A percentile compares a stretch with the other conserved stretches of the same genome.
These are phyloP conservation scores for Fraxinus pennsylvanica DNA, from an alignment of 257 asterid species.

Conservation along the genomic window DNA sequence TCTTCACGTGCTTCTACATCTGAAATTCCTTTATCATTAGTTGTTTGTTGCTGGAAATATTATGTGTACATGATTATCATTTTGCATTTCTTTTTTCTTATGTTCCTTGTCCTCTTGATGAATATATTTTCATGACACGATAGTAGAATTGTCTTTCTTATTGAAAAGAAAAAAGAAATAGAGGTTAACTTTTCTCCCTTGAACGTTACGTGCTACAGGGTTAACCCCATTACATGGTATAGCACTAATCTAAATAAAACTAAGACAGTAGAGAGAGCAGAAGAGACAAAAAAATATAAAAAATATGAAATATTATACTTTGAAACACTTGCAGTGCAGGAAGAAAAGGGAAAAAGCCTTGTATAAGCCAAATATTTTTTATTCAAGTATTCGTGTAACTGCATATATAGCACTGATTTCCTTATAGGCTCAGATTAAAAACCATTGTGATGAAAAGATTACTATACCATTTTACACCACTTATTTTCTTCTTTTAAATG, in stretches of 20 bases:
- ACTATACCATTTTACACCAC: neutral
- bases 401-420: neutral
- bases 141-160: neutral
- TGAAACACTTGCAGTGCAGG: neutral
- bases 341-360: neutral
- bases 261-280: neutral
- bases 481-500: neutral
- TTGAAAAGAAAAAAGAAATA: neutral
- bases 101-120: neutral
- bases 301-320: neutral
- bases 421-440: neutral
- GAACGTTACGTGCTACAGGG: conserved; percentile 8
- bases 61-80: neutral
- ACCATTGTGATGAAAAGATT: neutral
- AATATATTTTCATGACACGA: neutral
- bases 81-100: neutral
- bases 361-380: conserved; percentile 9
- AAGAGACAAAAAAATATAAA: neutral
- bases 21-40: neutral
- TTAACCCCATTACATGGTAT: neutral
- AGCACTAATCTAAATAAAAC: conserved; percentile 9
- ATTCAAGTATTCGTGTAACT: conserved; percentile 8
- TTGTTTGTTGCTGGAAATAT: neutral
- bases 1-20: neutral
- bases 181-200: neutral